phyloP scores from a whole-genome alignment of 768 basidiomycete genomes.

The Boletellus ananas region DNA sequence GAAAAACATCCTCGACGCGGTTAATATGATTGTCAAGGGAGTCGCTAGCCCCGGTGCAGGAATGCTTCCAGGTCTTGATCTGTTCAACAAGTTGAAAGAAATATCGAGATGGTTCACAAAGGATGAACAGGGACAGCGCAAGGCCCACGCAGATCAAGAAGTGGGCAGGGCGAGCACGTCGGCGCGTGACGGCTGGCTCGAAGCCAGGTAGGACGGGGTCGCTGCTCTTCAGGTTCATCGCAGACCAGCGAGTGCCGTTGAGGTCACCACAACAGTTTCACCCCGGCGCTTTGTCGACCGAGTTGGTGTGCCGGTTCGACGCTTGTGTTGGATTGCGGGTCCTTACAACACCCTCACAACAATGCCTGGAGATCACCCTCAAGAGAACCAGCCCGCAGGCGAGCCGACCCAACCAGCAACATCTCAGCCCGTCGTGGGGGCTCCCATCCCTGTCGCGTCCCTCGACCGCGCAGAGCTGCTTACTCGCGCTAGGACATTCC shows the following conservation, averaged over 20 bases:
- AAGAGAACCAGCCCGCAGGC: neutral
- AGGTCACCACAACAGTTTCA: neutral
- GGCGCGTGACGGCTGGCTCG: neutral
- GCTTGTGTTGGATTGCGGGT: too few relatives aligned
- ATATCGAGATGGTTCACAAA: conserved; percentile 5
- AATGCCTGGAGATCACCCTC: conserved; percentile 16
- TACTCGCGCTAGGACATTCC: conserved; percentile 57
- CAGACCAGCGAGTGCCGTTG: neutral
- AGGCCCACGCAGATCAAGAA: conserved; percentile 5
- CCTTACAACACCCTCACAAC: too few relatives aligned
- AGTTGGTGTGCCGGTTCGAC: too few relatives aligned
- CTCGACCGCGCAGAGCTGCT: conserved; percentile 43
- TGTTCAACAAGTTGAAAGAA: conserved; percentile 1
- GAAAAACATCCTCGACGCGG: conserved; percentile 30
- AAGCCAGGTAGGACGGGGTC: conserved; percentile 10
- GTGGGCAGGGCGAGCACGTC: neutral
- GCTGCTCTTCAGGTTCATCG: conserved; percentile 9
- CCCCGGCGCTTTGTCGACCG: too few relatives aligned
- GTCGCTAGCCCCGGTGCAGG: neutral
- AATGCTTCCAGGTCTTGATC: conserved; percentile 8
- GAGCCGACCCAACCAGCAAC: neutral
- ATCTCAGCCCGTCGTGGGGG: neutral
- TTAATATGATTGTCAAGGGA: conserved; percentile 13
- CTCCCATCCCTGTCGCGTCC: neutral
- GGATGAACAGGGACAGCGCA: conserved; percentile 2